Conservation (phyloP, 257 asterid genomes). For the Solanum clarkiae region DNA sequence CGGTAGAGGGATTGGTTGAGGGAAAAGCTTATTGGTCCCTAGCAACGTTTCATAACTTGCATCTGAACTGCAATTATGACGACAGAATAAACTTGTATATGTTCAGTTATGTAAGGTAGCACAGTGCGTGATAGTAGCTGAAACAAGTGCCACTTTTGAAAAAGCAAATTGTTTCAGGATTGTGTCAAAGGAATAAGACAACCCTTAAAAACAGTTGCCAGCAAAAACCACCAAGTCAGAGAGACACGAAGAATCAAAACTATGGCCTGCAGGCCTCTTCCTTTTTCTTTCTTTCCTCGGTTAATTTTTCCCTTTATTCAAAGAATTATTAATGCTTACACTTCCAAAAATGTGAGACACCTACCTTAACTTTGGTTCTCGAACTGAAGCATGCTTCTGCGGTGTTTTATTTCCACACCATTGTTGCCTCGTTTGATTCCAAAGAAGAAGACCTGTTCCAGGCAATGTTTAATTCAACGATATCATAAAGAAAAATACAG, state of each 20-base stretch:
- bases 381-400: slow-evolving; percentile 22
- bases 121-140: not conserved
- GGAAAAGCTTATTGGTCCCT: slow-evolving; percentile 67
- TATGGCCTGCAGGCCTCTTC: not conserved
- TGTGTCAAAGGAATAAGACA: not conserved
- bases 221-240: not conserved
- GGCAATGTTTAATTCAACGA: not conserved
- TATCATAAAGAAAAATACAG: not conserved
- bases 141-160: not conserved
- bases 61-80: slow-evolving; percentile 45
- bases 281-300: not conserved
- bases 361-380: slow-evolving; percentile 60
- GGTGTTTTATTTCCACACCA: slow-evolving; percentile 69
- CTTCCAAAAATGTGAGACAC: not conserved
- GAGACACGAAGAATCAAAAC: not conserved
- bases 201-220: not conserved
- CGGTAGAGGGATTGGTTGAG: slow-evolving; percentile 66
- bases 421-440: slow-evolving; percentile 85
- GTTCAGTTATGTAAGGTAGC: not conserved
- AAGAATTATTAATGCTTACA: not conserved
- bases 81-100: not conserved
- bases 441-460: slow-evolving; percentile 65
- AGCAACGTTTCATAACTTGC: slow-evolving; percentile 71
- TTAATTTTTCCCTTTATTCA: not conserved
- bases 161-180: not conserved